These are phyloP conservation scores for Phtheirospermum japonicum DNA, from an alignment of 257 asterid genomes.

Conservation along the genomic window DNA sequence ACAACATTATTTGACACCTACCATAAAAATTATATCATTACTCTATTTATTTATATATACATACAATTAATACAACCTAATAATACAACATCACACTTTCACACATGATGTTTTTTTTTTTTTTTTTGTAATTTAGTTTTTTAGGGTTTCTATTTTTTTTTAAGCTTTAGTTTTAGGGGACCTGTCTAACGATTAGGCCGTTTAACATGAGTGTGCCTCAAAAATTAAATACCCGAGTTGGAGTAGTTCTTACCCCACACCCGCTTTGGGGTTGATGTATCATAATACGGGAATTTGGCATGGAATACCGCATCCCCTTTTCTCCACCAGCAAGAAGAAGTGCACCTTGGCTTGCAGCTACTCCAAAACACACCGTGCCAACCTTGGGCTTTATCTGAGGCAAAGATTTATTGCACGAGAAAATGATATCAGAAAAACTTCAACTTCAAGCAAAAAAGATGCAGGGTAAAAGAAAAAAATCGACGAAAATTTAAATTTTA, in stretches of 20 bases:
- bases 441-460: constrained; percentile 25
- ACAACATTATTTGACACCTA: no score
- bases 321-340: constrained; percentile 99
- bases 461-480: background rate
- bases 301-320: constrained; percentile 96
- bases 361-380: constrained; percentile 95
- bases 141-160: constrained; percentile 3
- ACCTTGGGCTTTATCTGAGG: constrained; percentile 94
- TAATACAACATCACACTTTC: no score
- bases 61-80: no score
- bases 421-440: background rate
- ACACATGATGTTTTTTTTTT: no score
- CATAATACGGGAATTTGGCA: constrained; percentile 98
- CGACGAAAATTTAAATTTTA: constrained; percentile 8
- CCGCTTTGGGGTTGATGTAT: constrained; percentile 95
- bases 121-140: background rate
- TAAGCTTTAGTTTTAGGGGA: background rate
- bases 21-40: no score
- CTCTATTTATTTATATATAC: no score
- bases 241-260: constrained; percentile 68
- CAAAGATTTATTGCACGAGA: constrained; percentile 21
- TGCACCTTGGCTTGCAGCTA: constrained; percentile 91
- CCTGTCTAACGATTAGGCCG: no score
- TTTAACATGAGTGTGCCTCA: background rate
- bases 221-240: constrained; percentile 4